Base-by-base conservation (phyloP, 1,139 yeast genomes). In the Wickerhamiella infanticola region DNA sequence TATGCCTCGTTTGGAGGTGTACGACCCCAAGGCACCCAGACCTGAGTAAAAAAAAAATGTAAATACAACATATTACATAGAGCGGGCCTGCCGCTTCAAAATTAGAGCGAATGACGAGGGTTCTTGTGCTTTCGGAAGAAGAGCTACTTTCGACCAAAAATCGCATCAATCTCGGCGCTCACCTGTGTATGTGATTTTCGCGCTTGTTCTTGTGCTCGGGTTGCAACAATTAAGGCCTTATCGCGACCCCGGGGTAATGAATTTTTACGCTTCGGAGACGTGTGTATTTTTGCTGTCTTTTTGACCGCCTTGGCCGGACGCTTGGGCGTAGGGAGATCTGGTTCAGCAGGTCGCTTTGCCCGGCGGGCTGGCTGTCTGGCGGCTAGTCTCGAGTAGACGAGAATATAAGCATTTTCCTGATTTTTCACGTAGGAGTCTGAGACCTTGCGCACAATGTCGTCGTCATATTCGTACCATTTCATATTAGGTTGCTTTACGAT, bases 381-480 rank as follows among this genome's bases (percentile, higher is more conserved):
- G 26, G 56, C 52, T 25, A 63, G 51, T 18, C 66, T 57, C 11
- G 90, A 75, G 65, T 90, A 90, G 31, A 90, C 69, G 62, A 90
- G 70, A 52, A 86, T 88, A 65, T 90, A 90, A 2, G 97, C 97
- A 36, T 85, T 77, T 3, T 58, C 59, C 26, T 93, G 84, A 56
- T 75, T 74, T 55, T 85, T 68, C 1, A 85, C 95, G 45, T 75
- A 78, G 47, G 75, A 70, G 58, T 83, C 93, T 40, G 79, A 72
- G 46, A 84, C 77, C 51, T 71, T 72, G 57, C 83, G 81, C 53
- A 85, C 78, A 58, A 79, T 77, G 57, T 90, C 97, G 59, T 90
- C 99, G 61, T 90, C 97, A 61, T 88, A 90, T 8, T 88, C 81
- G 35, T 85, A 79, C 98, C 98, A 90, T 1, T 80, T 64, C 31